Percentiles rank a stretch among this genome's conserved stretches.
These are phyloP conservation scores for Penicillium corylophilum DNA, from an alignment of 2,329 filamentous ascomycete genomes.

Conservation along the genomic window DNA sequence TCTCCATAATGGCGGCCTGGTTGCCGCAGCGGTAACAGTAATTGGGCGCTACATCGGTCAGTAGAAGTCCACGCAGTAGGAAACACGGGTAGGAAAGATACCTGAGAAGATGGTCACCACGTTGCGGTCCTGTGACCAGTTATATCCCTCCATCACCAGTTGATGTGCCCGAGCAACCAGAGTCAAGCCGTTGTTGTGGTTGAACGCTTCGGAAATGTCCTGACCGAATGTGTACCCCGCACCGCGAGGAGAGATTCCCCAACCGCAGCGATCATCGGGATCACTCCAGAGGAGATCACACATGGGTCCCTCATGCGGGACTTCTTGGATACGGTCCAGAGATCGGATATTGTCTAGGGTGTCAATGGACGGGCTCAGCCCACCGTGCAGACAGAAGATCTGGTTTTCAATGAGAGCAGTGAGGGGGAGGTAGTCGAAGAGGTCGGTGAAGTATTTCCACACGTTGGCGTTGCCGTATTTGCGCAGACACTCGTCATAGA, in stretches of 20 bases:
- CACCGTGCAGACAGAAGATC: conserved; percentile 98
- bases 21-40: conserved; percentile 99
- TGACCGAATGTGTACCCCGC: conserved; percentile 95
- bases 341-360: conserved; percentile 94
- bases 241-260: conserved; percentile 92
- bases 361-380: conserved; percentile 92
- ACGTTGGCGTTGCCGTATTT: conserved; percentile 99
- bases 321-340: conserved; percentile 95
- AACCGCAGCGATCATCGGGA: conserved; percentile 92
- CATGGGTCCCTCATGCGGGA: conserved; percentile 97
- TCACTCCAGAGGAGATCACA: conserved; percentile 98
- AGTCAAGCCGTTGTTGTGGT: conserved; percentile 97
- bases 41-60: conserved; percentile 61
- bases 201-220: conserved; percentile 98
- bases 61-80: neutral
- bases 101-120: conserved; percentile 98
- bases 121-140: conserved; percentile 98
- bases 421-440: conserved; percentile 97
- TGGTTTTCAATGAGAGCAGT: conserved; percentile 98
- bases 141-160: conserved; percentile 99
- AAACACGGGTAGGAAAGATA: conserved; percentile 43
- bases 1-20: conserved; percentile 99
- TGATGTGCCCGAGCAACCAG: conserved; percentile 95
- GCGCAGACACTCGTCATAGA: conserved; percentile 97
- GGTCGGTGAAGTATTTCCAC: conserved; percentile 98